Evolutionary conservation across 1,284 basidiomycete genomes (phyloP), one percentile per base, ranked within the genome.

Genomic region (Microstroma glucosiphilum): DNA sequence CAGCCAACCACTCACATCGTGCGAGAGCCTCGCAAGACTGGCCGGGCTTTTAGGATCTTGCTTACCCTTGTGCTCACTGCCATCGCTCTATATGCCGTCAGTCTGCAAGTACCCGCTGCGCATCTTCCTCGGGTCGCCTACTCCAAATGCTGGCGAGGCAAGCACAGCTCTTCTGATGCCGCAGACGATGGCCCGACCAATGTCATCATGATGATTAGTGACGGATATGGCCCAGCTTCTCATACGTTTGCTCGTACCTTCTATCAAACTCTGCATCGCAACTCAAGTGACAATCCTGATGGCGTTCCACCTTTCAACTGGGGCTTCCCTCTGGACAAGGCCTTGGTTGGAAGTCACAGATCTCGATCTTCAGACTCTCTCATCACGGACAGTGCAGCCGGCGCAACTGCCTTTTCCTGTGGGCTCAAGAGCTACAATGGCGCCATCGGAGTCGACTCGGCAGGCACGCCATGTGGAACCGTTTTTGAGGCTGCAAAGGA

Each of bases 401-500:
- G 79, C 3, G 80, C 80, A 0, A 81, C 80, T 6, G 80, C 80
- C 1, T 80, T 81, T 57, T 63, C 77, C 19, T 80, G 78, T 58
- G 79, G 63, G 1, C 49, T 71, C 40, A 80, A 80, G 61, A 79
- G 76, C 42, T 80, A 77, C 66, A 81, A 81, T 63, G 80, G 80
- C 21, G 80, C 73, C 0, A 80, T 81, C 61, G 77, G 70, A 1
- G 74, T 80, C 13, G 73, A 75, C 17, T 57, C 64, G 3, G 64
- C 68, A 15, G 66, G 65, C 40, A 61, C 68, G 40, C 70, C 80
- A 0, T 79, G 78, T 59, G 80, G 79, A 7, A 81, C 80, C 4
- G 66, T 81, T n/a, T 76, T 81, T 40, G 80, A 81, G 63, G 79
- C 80, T 6, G 79, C 80, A 1, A 76, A 79, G 42, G 71, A 71